phyloP scores from a whole-genome alignment of 129 eudicot genomes.

The Arctium minus region DNA sequence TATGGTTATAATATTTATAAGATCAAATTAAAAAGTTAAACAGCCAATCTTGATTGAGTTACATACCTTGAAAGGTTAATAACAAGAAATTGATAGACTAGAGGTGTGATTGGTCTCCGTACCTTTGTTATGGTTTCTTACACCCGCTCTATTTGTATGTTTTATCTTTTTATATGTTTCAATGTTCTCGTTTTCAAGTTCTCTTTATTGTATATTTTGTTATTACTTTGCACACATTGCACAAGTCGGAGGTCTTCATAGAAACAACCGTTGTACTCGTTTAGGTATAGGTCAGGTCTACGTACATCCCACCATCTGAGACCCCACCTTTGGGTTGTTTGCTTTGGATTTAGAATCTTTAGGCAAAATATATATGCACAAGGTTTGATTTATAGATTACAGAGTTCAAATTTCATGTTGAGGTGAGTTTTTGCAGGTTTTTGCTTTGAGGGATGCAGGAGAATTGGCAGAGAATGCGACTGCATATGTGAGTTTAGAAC shows the following conservation, averaged over 20 bases:
- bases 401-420: background rate
- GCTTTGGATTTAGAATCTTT: background rate
- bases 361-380: slow-evolving; percentile 8
- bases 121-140: background rate
- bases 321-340: background rate
- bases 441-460: slow-evolving; percentile 95
- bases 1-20: background rate
- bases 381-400: slow-evolving; percentile 8
- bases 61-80: background rate
- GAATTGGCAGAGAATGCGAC: slow-evolving; percentile 82
- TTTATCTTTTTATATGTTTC: background rate
- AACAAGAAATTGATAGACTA: background rate
- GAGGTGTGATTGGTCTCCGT: background rate
- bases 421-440: slow-evolving; percentile 50
- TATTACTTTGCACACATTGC: background rate
- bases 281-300: background rate
- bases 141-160: background rate
- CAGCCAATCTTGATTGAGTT: background rate
- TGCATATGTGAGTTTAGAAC: slow-evolving; percentile 96
- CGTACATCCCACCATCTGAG: background rate
- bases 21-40: background rate
- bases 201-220: background rate
- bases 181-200: background rate
- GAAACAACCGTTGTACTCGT: background rate
- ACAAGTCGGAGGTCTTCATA: background rate